Evolutionary conservation across 208 protist genomes (phyloP).

Genomic region (Leishmania tropica): DNA sequence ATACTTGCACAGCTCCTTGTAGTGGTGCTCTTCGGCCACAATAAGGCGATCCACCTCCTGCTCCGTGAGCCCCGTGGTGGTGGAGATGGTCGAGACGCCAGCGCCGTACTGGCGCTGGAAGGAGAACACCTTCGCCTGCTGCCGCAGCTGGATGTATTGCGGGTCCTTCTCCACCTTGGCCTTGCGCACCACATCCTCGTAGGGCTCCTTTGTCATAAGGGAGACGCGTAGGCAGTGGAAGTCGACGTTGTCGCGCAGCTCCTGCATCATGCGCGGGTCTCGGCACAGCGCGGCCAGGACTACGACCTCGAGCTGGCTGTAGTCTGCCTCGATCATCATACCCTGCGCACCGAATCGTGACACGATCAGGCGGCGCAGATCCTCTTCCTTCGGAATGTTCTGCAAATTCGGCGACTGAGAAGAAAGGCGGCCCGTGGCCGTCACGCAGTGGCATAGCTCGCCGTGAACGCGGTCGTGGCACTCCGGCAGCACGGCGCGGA

Average conservation of each 20-base stretch:
- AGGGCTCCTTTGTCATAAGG: constrained; percentile 91
- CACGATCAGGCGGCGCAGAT: constrained; percentile 77
- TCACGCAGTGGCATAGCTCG: constrained; percentile 90
- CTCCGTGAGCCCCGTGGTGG: constrained; percentile 87
- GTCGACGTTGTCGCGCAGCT: constrained; percentile 86
- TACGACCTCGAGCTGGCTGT: constrained; percentile 91
- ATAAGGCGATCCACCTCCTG: constrained; percentile 87
- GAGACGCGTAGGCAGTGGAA: constrained; percentile 91
- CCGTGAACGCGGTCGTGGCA: constrained; percentile 86
- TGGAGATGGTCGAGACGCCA: constrained; percentile 76
- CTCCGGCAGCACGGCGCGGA: constrained; percentile 87
- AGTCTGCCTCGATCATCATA: constrained; percentile 92
- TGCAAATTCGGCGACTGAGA: constrained; percentile 91
- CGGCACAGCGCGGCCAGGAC: constrained; percentile 88
- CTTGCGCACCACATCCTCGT: constrained; percentile 87
- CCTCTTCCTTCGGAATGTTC: constrained; percentile 89
- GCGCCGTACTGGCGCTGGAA: constrained; percentile 94
- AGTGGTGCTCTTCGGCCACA: constrained; percentile 85
- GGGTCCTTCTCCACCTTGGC: constrained; percentile 82
- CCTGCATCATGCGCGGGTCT: constrained; percentile 86
- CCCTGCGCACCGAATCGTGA: constrained; percentile 85
- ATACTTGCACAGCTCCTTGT: constrained; percentile 79
- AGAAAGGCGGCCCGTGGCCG: constrained; percentile 86
- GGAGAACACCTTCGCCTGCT: constrained; percentile 93
- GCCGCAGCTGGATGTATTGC: constrained; percentile 87